Evolutionary conservation across 768 basidiomycete genomes (phyloP).

Genomic region (Cyclocybe cylindracea): DNA sequence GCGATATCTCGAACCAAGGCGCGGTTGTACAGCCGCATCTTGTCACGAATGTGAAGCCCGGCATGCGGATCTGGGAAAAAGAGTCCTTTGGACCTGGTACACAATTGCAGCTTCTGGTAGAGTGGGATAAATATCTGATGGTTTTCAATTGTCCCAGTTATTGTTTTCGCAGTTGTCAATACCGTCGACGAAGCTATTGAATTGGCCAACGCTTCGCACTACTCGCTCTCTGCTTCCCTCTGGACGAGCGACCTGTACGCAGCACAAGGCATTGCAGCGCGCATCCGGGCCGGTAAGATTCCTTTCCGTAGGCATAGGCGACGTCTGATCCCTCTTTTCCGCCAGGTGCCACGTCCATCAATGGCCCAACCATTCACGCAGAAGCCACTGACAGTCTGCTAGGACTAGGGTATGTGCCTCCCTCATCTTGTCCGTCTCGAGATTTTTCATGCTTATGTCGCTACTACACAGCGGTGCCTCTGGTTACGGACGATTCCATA

Average conservation of each 20-base stretch:
- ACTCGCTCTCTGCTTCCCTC: slow-evolving; percentile 50
- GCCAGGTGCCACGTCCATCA: slow-evolving; percentile 54
- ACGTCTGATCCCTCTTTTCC: neutral
- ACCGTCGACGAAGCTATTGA: slow-evolving; percentile 55
- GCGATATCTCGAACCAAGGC: slow-evolving; percentile 39
- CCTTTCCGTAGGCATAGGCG: neutral
- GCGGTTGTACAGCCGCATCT: slow-evolving; percentile 55
- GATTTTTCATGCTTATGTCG: neutral
- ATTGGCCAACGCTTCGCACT: slow-evolving; percentile 54
- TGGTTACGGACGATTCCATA: slow-evolving; percentile 54
- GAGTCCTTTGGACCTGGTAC: slow-evolving; percentile 66
- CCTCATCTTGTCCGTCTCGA: neutral
- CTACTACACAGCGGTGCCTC: slow-evolving; percentile 36
- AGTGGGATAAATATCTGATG: neutral
- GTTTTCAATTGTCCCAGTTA: slow-evolving; percentile 28
- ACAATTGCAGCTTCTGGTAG: neutral
- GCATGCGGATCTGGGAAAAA: slow-evolving; percentile 52
- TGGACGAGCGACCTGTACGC: slow-evolving; percentile 50
- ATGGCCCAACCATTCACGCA: slow-evolving; percentile 51
- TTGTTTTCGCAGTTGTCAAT: slow-evolving; percentile 45
- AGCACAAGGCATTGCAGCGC: slow-evolving; percentile 45
- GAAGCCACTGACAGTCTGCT: slow-evolving; percentile 38
- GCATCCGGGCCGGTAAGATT: slow-evolving; percentile 47
- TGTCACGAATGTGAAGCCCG: slow-evolving; percentile 45
- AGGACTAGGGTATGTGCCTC: slow-evolving; percentile 46